Evolutionary conservation across 805 yeast genomes (phyloP).

Genomic region (Yarrowia deformans): DNA sequence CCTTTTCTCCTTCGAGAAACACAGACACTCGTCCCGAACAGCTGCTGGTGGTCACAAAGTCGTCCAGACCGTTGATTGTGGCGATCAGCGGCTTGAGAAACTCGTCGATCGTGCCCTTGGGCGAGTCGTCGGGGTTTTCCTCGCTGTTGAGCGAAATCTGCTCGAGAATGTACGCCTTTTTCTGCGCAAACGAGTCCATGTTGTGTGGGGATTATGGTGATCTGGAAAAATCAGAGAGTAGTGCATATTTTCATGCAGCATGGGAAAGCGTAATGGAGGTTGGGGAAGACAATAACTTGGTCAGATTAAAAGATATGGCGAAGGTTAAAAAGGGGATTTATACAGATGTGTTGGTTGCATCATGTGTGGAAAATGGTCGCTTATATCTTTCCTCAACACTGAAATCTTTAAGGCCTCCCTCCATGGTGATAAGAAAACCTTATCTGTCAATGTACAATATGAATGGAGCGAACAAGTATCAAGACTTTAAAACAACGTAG

Average conservation of each 20-base stretch:
- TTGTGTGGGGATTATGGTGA: not conserved
- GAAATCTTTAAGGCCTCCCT: too few species aligned
- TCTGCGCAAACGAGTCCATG: conserved; percentile 68
- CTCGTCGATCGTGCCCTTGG: conserved; percentile 85
- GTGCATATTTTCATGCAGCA: not conserved
- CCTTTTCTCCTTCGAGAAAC: conserved; percentile 75
- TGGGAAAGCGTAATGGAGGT: not conserved
- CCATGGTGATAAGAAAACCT: too few species aligned
- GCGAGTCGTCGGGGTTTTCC: conserved; percentile 60
- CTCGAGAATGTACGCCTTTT: conserved; percentile 61
- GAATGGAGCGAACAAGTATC: too few species aligned
- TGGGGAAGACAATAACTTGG: too few species aligned
- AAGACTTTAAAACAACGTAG: too few species aligned
- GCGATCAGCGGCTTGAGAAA: conserved; percentile 75
- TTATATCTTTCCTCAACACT: too few species aligned
- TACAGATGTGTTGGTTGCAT: too few species aligned
- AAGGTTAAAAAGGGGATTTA: too few species aligned
- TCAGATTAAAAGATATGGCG: too few species aligned
- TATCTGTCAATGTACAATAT: too few species aligned
- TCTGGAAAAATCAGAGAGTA: not conserved
- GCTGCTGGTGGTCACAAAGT: conserved; percentile 85
- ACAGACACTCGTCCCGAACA: conserved; percentile 89
- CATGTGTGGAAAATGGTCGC: too few species aligned
- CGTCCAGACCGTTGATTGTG: conserved; percentile 65
- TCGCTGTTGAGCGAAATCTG: conserved; percentile 58